Base-by-base conservation (phyloP, 2,329 filamentous ascomycete species). In the Trichoderma afroharzianum region DNA sequence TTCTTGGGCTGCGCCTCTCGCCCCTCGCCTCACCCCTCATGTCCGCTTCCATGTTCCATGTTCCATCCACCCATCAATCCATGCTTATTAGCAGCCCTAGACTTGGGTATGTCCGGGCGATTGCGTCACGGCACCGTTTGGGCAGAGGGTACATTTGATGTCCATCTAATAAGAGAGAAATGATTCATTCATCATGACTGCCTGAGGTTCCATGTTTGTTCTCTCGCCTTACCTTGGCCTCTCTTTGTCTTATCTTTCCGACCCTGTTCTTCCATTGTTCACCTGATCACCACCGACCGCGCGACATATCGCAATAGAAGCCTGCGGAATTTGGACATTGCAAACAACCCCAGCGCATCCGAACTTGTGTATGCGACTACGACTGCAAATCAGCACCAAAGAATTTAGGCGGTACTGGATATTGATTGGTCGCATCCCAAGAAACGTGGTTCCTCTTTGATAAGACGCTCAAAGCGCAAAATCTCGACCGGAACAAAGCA, bases 101-200 rank as follows among this genome's bases (percentile, higher is more conserved):
- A 39, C 18, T 66, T 66, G 57, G 57, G 11, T 33, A 61, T 68
- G 30, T 12, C 47, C 70, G 64, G 70, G 57, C 57, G 36, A 66
- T 72, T 74, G 72, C 72, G 71, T 72, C 72, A 74, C 69, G 62
- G 66, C 70, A 64, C 68, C 7, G 28, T 69, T 12, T 28, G 24
- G 53, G 18, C 11, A 32, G 57, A 26, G 14, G 26, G 21, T 30
- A 55, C 50, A n/a, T 26, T 26, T n/a, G n/a, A n/a, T 33, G 32
- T 33, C 11, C 32, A 33, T 11, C 12, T 36, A 36, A 36, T 36
- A 36, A 36, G n/a, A 36, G n/a, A 53, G 55, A 43, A 36, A 53
- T 69, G 57, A 62, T 30, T 18, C 15, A n/a, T 39, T 68, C 33
- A 21, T 55, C 57, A 50, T 36, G 67, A 59, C 24, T 30, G 43